A percentile compares a stretch with the other conserved stretches of the same genome.
Conservation (phyloP, 495 filamentous ascomycete genomes). For the Trichoderma asperelloides region DNA sequence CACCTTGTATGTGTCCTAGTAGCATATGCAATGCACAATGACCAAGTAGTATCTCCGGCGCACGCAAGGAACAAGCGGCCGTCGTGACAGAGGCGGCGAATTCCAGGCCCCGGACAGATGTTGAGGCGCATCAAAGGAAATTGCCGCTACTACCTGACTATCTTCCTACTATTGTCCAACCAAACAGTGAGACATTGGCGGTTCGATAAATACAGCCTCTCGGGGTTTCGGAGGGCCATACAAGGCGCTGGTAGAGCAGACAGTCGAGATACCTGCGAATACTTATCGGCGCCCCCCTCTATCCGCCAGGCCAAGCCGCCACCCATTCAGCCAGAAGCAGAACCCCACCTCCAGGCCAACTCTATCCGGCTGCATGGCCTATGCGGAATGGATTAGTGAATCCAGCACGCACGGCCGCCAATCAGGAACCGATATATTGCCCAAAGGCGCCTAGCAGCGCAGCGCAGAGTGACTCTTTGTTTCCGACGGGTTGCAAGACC, state of each 20-base stretch:
- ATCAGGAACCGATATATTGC: not conserved
- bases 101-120: not conserved
- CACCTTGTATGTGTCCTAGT: too few relatives aligned
- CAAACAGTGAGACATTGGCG: not conserved
- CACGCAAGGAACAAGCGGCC: too few relatives aligned
- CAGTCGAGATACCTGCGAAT: not conserved
- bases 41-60: too few relatives aligned
- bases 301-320: not conserved
- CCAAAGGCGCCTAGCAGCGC: not conserved
- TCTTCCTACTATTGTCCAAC: not conserved
- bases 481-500: not conserved
- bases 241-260: not conserved
- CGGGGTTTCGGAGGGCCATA: not conserved
- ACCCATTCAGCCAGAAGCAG: not conserved
- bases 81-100: not conserved
- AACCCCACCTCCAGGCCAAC: not conserved
- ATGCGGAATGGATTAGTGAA: not conserved
- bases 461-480: not conserved
- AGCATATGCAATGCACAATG: too few relatives aligned
- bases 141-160: not conserved
- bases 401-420: not conserved
- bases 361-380: conserved; percentile 6
- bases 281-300: not conserved
- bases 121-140: not conserved
- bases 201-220: not conserved